Evolutionary conservation across 352 stramenopile genomes (phyloP).

Genomic region (Aphanomyces euteiches): DNA sequence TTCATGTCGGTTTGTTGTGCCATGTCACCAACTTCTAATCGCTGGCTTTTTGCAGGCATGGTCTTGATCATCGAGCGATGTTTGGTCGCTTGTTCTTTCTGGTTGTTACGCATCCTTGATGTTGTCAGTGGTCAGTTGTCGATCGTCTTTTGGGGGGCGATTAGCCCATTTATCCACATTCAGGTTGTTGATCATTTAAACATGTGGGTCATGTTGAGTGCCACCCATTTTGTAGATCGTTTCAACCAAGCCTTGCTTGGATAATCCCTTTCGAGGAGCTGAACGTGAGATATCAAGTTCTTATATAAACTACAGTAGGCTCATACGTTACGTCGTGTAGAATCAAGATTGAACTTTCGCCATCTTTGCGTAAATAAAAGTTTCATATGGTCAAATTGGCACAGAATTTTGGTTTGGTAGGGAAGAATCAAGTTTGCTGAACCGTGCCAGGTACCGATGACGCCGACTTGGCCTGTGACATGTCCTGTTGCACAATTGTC

Average conservation of each 20-base stretch:
- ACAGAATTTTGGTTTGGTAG: too few species aligned
- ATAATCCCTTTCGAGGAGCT: neutral
- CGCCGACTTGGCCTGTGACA: too few species aligned
- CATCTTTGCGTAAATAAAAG: neutral
- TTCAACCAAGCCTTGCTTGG: neutral
- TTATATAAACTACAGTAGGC: neutral
- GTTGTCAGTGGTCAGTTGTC: neutral
- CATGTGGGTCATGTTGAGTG: neutral
- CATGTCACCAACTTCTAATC: too few species aligned
- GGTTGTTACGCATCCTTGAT: neutral
- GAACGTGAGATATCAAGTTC: neutral
- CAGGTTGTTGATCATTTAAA: neutral
- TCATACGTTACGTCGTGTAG: conserved; percentile 3
- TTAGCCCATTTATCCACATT: neutral
- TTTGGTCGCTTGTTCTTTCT: too few species aligned
- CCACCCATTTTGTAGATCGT: neutral
- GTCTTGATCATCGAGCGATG: neutral
- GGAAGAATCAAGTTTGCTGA: too few species aligned
- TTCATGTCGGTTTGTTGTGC: too few species aligned
- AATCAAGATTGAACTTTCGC: neutral
- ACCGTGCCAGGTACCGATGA: too few species aligned
- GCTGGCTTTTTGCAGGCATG: neutral
- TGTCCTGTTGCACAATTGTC: too few species aligned
- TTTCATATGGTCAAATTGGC: too few species aligned
- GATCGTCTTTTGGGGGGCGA: neutral